Conservation (phyloP, 805 yeast species). For the Candida oleophila region DNA sequence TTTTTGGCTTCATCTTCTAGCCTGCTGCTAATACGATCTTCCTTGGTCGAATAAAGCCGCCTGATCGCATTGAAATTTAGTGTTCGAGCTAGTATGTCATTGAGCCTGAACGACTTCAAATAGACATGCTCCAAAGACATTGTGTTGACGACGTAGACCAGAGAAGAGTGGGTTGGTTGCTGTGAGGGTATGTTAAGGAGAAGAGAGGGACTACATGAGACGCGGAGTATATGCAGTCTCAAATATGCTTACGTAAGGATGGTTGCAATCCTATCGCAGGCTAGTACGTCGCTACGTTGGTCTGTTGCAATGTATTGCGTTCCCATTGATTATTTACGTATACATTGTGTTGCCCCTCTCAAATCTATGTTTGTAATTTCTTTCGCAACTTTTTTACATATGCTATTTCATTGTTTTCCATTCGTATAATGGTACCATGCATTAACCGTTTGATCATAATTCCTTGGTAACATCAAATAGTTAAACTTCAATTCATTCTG, state of each 20-base stretch:
- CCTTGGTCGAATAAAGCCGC: neutral
- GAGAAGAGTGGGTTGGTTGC: no score
- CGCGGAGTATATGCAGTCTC: neutral
- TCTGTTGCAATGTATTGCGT: neutral
- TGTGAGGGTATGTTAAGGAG: no score
- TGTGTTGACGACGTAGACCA: neutral
- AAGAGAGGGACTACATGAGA: no score
- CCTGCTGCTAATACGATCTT: neutral
- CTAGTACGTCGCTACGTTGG: neutral
- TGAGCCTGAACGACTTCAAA: neutral
- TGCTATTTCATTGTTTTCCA: neutral
- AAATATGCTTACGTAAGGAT: neutral
- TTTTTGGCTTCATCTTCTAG: neutral
- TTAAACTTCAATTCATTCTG: slow-evolving; percentile 23
- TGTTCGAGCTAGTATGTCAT: neutral
- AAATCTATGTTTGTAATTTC: no score
- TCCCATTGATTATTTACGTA: neutral
- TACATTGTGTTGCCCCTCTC: neutral
- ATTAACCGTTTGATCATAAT: slow-evolving; percentile 23
- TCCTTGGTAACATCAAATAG: slow-evolving; percentile 37
- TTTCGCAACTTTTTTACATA: no score
- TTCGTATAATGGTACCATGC: slow-evolving; percentile 20
- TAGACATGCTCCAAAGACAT: slow-evolving; percentile 3
- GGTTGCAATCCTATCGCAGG: neutral
- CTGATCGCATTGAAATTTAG: neutral